Evolutionary conservation across 768 basidiomycete genomes (phyloP).

Genomic region (Mycena epipterygia): DNA sequence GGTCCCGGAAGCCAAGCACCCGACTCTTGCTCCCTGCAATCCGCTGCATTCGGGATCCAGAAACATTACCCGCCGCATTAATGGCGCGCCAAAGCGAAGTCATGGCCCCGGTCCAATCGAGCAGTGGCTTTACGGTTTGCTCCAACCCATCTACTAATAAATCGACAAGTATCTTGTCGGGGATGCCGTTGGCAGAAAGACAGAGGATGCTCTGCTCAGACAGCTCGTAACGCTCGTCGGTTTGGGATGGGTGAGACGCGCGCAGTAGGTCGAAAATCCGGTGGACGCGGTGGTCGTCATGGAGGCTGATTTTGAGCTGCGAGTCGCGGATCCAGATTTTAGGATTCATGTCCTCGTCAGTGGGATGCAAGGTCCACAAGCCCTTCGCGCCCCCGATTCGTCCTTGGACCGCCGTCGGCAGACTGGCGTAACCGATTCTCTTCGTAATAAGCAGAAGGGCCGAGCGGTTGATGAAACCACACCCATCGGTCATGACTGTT

Average conservation of each 20-base stretch:
- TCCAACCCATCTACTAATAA: slow-evolving; percentile 66
- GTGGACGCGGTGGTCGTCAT: slow-evolving; percentile 57
- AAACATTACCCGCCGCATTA: slow-evolving; percentile 60
- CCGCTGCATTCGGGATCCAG: slow-evolving; percentile 58
- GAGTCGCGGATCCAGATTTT: slow-evolving; percentile 75
- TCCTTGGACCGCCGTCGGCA: slow-evolving; percentile 71
- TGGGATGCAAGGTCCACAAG: slow-evolving; percentile 69
- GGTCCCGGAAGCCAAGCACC: slow-evolving; percentile 60
- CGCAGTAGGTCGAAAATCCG: slow-evolving; percentile 74
- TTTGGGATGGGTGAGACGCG: slow-evolving; percentile 57
- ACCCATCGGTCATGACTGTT: slow-evolving; percentile 77
- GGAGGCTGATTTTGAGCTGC: slow-evolving; percentile 70
- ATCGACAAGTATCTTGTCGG: slow-evolving; percentile 54
- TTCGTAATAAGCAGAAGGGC: slow-evolving; percentile 59
- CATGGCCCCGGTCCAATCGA: slow-evolving; percentile 65
- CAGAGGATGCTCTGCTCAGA: slow-evolving; percentile 74
- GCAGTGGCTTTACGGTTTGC: slow-evolving; percentile 62
- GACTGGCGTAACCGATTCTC: slow-evolving; percentile 47
- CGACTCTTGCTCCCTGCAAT: slow-evolving; percentile 64
- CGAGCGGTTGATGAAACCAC: slow-evolving; percentile 75
- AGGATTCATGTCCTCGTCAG: slow-evolving; percentile 54
- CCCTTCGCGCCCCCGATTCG: slow-evolving; percentile 74
- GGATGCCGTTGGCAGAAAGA: slow-evolving; percentile 70
- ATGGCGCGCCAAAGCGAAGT: slow-evolving; percentile 65
- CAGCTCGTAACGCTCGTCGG: slow-evolving; percentile 51